A percentile compares a stretch with the other conserved stretches of the same genome.
These are phyloP conservation scores for Beauveria asiatica DNA, from an alignment of 2,329 filamentous ascomycete genomes.

Conservation along the genomic window DNA sequence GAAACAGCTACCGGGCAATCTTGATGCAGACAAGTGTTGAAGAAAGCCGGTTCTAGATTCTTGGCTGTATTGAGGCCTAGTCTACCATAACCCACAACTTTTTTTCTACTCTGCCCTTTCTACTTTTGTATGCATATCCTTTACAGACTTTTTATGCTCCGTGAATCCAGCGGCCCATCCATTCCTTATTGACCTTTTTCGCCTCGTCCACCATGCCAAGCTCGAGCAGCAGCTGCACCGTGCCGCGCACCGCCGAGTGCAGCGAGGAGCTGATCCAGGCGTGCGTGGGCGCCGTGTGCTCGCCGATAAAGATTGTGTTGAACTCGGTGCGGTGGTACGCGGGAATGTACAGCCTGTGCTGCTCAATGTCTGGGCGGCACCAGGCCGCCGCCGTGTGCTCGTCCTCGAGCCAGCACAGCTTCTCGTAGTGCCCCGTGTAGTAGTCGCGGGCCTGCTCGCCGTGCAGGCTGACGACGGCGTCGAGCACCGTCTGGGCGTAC, in stretches of 20 bases:
- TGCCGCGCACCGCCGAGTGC: conserved; percentile 22
- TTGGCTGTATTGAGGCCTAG: background rate
- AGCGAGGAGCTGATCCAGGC: conserved; percentile 24
- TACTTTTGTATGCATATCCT: background rate
- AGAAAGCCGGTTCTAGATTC: background rate
- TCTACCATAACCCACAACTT: background rate
- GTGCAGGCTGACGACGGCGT: conserved; percentile 21
- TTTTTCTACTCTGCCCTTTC: background rate
- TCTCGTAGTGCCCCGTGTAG: conserved; percentile 24
- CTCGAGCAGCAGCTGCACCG: conserved; percentile 21
- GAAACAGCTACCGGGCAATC: background rate
- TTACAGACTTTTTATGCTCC: background rate
- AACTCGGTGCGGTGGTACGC: conserved; percentile 24
- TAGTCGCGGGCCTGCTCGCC: conserved; percentile 18
- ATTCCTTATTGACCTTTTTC: conserved; percentile 17
- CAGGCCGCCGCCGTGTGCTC: conserved; percentile 22
- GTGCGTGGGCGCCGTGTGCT: conserved; percentile 26
- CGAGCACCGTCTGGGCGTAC: conserved; percentile 21
- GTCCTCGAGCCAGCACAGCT: conserved; percentile 26
- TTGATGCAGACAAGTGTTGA: background rate
- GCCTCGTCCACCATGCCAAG: conserved; percentile 19
- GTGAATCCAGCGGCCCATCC: conserved; percentile 19
- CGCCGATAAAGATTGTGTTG: conserved; percentile 27
- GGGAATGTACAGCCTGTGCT: conserved; percentile 26
- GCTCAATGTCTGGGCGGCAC: conserved; percentile 21